Evolutionary conservation across 352 stramenopile genomes (phyloP), one percentile per base, ranked within the genome.

Genomic region (Saprolegnia parasitica): DNA sequence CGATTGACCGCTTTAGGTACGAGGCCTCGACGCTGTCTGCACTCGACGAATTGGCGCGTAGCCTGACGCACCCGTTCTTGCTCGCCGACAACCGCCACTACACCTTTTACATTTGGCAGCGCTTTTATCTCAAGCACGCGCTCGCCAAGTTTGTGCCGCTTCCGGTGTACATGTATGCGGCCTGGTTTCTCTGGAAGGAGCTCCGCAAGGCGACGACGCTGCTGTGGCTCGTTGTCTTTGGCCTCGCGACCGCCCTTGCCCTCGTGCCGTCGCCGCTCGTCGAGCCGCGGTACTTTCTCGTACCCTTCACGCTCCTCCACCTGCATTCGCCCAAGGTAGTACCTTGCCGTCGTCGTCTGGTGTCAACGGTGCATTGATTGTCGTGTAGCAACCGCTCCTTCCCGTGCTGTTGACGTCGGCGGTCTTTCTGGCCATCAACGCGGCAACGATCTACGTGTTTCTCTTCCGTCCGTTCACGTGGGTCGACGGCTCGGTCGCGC

Each of bases 11-110:
- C 20, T 67, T 67, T 29, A 67, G 61, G 61, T 67, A 67, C 8
- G 4, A 21, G 20, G 40, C n/a, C n/a, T n/a, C n/a, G n/a, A n/a
- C n/a, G n/a, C n/a, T n/a, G n/a, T n/a, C n/a, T n/a, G n/a, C n/a
- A n/a, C n/a, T n/a, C n/a, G n/a, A n/a, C n/a, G n/a, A n/a, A n/a
- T n/a, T n/a, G n/a, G n/a, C n/a, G n/a, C 87, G 86, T 65, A 97
- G 86, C 45, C 76, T 86, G 10, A 83, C 92, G 32, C 90, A 97
- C 76, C 90, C 89, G 66, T 97, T 97, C 63, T 81, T 97, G 76
- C 77, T 97, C 56, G 84, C 87, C 39, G 91, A 97, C 76, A 97
- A 97, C 67, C 86, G 91, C 9, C 90, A 97, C 73, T 97, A 96
- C 72, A 95, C 86, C 10, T 97, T 97, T 66, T 97, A 97, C 75